These are phyloP conservation scores for Pelargonium nanum DNA, from an alignment of 345 rosid species.

Conservation along the genomic window DNA sequence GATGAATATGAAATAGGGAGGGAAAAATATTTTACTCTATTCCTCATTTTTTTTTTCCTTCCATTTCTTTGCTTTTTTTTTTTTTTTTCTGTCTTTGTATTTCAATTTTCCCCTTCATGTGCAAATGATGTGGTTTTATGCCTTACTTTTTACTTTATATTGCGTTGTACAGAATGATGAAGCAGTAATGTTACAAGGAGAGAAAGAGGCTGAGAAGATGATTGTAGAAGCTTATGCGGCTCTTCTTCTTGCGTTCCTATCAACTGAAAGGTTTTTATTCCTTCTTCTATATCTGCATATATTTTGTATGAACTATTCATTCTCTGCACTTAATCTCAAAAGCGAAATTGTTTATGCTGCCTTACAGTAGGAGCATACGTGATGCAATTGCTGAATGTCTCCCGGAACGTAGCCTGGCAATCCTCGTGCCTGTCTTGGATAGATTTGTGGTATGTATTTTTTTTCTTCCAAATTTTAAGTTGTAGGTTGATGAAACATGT, in stretches of 20 bases:
- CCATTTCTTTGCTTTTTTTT: too few relatives aligned
- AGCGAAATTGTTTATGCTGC: conserved; percentile 11
- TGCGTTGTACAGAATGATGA: conserved; percentile 48
- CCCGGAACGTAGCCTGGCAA: conserved; percentile 51
- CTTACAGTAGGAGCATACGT: conserved; percentile 60
- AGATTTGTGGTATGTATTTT: conserved; percentile 81
- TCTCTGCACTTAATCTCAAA: not conserved
- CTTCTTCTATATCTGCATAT: not conserved
- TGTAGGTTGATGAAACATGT: too few relatives aligned
- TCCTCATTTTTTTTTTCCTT: too few relatives aligned
- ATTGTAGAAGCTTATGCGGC: conserved; percentile 96
- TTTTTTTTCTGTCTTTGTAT: too few relatives aligned
- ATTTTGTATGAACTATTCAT: not conserved
- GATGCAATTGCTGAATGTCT: conserved; percentile 65
- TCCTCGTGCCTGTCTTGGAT: conserved; percentile 86
- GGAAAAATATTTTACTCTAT: too few relatives aligned
- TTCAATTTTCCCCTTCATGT: too few relatives aligned
- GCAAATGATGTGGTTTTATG: too few relatives aligned
- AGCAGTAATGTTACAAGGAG: conserved; percentile 69
- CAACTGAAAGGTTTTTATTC: conserved; percentile 69
- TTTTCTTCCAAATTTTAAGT: too few relatives aligned
- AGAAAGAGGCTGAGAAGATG: conserved; percentile 98
- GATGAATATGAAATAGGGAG: too few relatives aligned
- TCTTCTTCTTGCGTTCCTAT: conserved; percentile 87
- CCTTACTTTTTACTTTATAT: too few relatives aligned